Evolutionary conservation across 2,329 filamentous ascomycete genomes (phyloP).

Genomic region (Fusarium pseudograminearum): DNA sequence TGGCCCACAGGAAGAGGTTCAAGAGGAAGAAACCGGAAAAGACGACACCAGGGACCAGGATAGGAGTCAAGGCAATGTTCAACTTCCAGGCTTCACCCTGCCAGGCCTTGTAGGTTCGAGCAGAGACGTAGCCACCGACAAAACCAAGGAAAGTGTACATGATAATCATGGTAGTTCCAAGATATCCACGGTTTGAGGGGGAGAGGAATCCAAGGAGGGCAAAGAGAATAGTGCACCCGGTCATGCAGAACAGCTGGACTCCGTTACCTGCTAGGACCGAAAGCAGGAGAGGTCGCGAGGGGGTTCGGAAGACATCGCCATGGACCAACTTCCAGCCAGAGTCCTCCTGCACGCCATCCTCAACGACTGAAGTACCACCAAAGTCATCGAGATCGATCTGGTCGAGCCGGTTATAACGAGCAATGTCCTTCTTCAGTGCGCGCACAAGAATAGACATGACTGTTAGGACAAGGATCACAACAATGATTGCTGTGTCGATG

Average conservation of each 20-base stretch:
- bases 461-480: conserved; percentile 89
- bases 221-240: conserved; percentile 91
- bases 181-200: conserved; percentile 92
- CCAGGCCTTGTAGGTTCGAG: conserved; percentile 94
- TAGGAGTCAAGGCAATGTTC: conserved; percentile 88
- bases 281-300: conserved; percentile 83
- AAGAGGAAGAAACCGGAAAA: conserved; percentile 92
- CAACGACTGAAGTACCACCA: conserved; percentile 79
- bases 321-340: conserved; percentile 99
- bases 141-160: conserved; percentile 94
- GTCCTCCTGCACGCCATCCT: conserved; percentile 96
- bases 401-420: conserved; percentile 94
- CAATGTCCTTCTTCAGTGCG: conserved; percentile 93
- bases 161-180: conserved; percentile 92
- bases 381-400: conserved; percentile 91
- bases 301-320: conserved; percentile 94
- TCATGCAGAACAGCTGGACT: conserved; percentile 97
- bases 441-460: conserved; percentile 92
- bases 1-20: conserved; percentile 96
- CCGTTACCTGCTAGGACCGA: conserved; percentile 93
- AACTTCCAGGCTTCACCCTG: conserved; percentile 94
- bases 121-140: conserved; percentile 89
- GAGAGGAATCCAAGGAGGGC: conserved; percentile 95
- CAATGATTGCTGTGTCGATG: conserved; percentile 94
- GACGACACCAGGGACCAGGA: conserved; percentile 86